Percentiles rank a stretch among this genome's conserved stretches.
phyloP scores from a whole-genome alignment of 164 flowering plant species.

The Magnolia officinalis region DNA sequence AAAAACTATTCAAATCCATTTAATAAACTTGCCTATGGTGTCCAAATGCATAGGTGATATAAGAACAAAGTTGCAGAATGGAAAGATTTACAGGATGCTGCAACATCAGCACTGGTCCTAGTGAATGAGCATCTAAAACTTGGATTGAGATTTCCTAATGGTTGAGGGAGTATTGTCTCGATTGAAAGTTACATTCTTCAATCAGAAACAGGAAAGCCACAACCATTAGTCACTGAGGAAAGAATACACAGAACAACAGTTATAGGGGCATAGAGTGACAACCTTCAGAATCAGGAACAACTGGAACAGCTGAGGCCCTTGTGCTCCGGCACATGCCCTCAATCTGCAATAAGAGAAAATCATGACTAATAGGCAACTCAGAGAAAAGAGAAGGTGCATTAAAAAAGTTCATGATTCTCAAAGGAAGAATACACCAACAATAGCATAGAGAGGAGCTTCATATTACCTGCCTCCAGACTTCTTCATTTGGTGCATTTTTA shows the following conservation, averaged over 20 bases:
- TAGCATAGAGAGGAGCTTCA: neutral
- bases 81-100: neutral
- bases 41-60: too few relatives aligned
- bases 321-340: slow-evolving; percentile 83
- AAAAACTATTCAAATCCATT: too few relatives aligned
- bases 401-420: neutral
- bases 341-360: slow-evolving; percentile 48
- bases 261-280: neutral
- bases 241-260: neutral
- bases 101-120: neutral
- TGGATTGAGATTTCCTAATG: neutral
- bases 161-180: too few relatives aligned
- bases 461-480: slow-evolving; percentile 92
- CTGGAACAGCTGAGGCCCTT: slow-evolving; percentile 82
- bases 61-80: neutral
- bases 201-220: too few relatives aligned
- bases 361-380: slow-evolving; percentile 7
- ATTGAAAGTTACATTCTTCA: too few relatives aligned
- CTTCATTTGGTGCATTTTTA: slow-evolving; percentile 98
- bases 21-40: too few relatives aligned
- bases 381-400: neutral
- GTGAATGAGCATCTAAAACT: neutral
- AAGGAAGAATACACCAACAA: neutral
- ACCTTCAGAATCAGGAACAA: slow-evolving; percentile 93
- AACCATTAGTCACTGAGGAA: neutral